Evolutionary conservation across 176 grass and related monocot genomes (phyloP).

Genomic region (Zea luxurians): DNA sequence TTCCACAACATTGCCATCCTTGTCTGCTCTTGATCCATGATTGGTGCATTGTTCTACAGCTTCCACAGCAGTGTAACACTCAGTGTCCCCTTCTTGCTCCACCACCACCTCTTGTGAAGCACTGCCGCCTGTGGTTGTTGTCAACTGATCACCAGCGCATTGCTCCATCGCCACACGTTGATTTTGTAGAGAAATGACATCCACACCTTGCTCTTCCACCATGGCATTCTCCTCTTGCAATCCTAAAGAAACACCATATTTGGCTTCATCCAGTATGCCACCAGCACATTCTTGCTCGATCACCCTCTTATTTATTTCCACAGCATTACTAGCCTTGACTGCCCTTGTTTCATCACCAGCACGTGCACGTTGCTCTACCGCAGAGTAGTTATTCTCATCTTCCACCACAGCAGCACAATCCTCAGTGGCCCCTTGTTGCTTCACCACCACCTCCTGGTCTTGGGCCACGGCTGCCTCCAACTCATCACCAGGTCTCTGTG

Average conservation of each 20-base stretch:
- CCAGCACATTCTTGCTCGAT: neutral
- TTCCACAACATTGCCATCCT: neutral
- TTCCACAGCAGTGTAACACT: neutral
- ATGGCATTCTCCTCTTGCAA: neutral
- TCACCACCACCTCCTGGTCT: slow-evolving; percentile 3
- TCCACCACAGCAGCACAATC: neutral
- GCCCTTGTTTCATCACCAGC: neutral
- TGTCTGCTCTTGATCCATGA: neutral
- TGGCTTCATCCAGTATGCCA: neutral
- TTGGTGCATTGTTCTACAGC: slow-evolving; percentile 7
- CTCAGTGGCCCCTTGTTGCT: neutral
- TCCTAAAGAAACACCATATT: neutral
- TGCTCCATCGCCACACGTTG: neutral
- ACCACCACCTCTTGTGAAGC: neutral
- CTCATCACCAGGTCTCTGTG: neutral
- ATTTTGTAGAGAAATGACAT: neutral
- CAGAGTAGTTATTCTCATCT: neutral
- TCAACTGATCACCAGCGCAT: neutral
- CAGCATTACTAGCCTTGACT: neutral
- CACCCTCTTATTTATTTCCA: neutral
- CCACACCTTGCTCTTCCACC: neutral
- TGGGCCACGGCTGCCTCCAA: neutral
- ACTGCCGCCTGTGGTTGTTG: neutral
- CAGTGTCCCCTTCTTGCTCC: neutral
- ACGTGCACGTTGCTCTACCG: neutral